Percentiles rank a stretch among this genome's conserved stretches.
These are phyloP conservation scores for Benincasa hispida DNA, from an alignment of 306 rosid species.

Conservation along the genomic window DNA sequence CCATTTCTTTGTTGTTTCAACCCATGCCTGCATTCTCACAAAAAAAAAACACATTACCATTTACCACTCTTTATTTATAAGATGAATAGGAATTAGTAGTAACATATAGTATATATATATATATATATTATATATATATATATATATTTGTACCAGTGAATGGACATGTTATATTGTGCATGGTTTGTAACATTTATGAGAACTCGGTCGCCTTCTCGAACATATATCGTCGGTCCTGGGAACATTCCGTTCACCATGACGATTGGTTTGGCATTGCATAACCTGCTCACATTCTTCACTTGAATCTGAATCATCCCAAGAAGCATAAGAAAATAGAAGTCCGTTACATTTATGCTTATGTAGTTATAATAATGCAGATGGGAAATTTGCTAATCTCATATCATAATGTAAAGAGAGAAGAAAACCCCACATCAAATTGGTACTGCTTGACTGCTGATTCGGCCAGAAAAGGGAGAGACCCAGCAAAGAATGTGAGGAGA, in stretches of 20 bases:
- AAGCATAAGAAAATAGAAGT: neutral
- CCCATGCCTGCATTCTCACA: constrained; percentile 17
- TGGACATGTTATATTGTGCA: constrained; percentile 18
- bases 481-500: neutral
- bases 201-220: constrained; percentile 13
- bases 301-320: constrained; percentile 4
- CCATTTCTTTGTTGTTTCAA: constrained; percentile 23
- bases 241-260: constrained; percentile 15
- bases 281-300: constrained; percentile 20
- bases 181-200: constrained; percentile 14
- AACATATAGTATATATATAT: too few relatives aligned
- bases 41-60: neutral
- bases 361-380: neutral
- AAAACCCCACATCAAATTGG: constrained; percentile 3
- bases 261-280: constrained; percentile 19
- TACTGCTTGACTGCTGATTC: constrained; percentile 1
- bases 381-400: neutral
- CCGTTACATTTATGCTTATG: neutral
- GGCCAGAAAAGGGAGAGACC: neutral
- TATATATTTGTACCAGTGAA: constrained; percentile 7
- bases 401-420: neutral
- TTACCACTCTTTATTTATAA: neutral
- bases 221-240: constrained; percentile 14
- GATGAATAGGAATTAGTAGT: neutral
- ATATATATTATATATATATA: too few relatives aligned